Evolutionary conservation across 305 asterid genomes (phyloP), one percentile per base, ranked within the genome.

Genomic region (Coffea humblotiana): DNA sequence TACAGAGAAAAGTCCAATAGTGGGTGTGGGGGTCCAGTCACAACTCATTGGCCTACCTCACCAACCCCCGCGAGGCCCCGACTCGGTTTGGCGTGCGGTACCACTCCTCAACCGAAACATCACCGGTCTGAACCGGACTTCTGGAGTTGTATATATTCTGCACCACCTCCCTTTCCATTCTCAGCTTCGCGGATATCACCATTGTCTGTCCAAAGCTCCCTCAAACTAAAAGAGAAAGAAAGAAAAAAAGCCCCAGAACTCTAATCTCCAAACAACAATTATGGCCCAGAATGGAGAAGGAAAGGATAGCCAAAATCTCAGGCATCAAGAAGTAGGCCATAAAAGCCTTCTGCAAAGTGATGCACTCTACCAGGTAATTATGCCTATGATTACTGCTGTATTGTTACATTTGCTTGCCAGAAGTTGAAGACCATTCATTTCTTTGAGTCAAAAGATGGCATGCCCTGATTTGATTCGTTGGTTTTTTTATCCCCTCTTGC

Each of bases 341-440:
- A 86, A 85, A 81, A 83, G 89, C 56, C 90, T 85, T 65, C 68
- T 88, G 75, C 88, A 88, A 79, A 88, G 89, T 68, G 89, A 88
- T 84, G 90, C 83, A 43, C 88, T 88, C 66, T 88, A 82, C 74
- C 88, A 87, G 88, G 90, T 87, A 84, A 6, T 25, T 19, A 5
- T 12, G 8, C 8, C 5, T 40, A 51, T 74, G 35, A 8, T 19
- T 14, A 21, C 21, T 60, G 37, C 21, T 13, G 7, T 52, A 51
- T 14, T 3, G 68, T 63, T 3, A 63, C 32, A 25, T 61, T 63
- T 25, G 68, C 18, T 63, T 2, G 68, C 18, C 37, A 11, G 1
- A 12, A 21, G 0, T 70, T 8, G 4, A 35, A 40, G 16, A 15
- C 58, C 18, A 40, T 40, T 40, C 21, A 64, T 25, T 5, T 64